These are phyloP conservation scores for Mycena venus DNA, from an alignment of 768 basidiomycete species.

Conservation along the genomic window DNA sequence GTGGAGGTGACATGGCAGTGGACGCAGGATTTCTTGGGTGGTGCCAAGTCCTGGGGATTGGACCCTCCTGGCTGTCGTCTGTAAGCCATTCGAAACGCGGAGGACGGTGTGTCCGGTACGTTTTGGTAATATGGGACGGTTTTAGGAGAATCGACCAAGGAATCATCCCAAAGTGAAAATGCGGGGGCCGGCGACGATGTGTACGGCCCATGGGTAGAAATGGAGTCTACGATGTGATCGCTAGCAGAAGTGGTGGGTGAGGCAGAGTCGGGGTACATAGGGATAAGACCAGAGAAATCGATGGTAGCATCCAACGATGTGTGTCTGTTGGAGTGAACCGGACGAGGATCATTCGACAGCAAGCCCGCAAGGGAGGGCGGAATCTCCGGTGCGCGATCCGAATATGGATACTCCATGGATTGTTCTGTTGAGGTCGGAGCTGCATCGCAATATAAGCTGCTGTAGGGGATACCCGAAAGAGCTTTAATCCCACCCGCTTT, in stretches of 20 bases:
- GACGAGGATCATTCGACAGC: background rate
- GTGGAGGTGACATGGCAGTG: slow-evolving; percentile 21
- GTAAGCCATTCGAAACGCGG: background rate
- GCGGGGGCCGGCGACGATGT: background rate
- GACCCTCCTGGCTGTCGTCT: background rate
- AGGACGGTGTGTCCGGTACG: background rate
- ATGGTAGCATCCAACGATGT: background rate
- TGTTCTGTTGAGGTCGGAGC: background rate
- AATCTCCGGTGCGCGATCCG: background rate
- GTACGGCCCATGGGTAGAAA: too few species aligned
- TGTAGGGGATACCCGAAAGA: background rate
- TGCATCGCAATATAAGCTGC: background rate
- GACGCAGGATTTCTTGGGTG: slow-evolving; percentile 8
- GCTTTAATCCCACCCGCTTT: background rate
- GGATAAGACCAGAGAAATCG: slow-evolving; percentile 6
- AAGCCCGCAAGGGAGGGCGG: background rate
- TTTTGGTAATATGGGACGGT: background rate
- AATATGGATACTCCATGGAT: background rate
- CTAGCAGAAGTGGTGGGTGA: background rate
- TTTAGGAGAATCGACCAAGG: background rate
- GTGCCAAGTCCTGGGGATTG: background rate
- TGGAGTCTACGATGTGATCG: background rate
- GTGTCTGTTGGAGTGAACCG: background rate
- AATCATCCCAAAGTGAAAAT: background rate
- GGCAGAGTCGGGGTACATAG: background rate